Evolutionary conservation across 768 basidiomycete genomes (phyloP).

Genomic region (Hygrocybe coccinea): DNA sequence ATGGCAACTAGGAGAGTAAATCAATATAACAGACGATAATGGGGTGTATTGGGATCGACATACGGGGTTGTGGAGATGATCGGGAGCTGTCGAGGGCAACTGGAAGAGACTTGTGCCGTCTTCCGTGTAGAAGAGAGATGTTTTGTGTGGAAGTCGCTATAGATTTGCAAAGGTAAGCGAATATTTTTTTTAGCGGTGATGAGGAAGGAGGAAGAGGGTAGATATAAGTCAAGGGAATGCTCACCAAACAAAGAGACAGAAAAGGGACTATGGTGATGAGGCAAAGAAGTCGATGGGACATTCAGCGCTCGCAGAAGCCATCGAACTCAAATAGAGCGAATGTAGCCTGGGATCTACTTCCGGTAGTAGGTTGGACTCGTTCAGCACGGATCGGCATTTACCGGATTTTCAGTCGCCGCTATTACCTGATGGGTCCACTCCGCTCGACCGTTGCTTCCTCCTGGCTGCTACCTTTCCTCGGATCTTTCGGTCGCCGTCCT

Average conservation of each 20-base stretch:
- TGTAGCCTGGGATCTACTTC: background rate
- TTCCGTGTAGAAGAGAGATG: too few relatives aligned
- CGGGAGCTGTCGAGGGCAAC: background rate
- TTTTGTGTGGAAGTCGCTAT: too few relatives aligned
- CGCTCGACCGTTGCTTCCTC: background rate
- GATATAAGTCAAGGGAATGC: slow-evolving; percentile 19
- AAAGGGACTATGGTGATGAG: slow-evolving; percentile 20
- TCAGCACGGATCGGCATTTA: background rate
- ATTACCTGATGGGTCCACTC: slow-evolving; percentile 6
- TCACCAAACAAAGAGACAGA: slow-evolving; percentile 26
- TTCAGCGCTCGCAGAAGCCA: slow-evolving; percentile 13
- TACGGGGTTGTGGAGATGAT: slow-evolving; percentile 26
- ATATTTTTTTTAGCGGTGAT: background rate
- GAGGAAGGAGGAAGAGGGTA: slow-evolving; percentile 15
- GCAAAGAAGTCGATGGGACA: slow-evolving; percentile 14
- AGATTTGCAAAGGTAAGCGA: too few relatives aligned
- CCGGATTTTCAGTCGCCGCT: slow-evolving; percentile 3
- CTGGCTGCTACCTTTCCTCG: slow-evolving; percentile 12
- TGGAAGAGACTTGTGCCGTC: background rate
- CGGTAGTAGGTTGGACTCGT: background rate
- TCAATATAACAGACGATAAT: slow-evolving; percentile 36
- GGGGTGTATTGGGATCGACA: slow-evolving; percentile 27
- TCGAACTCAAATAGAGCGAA: slow-evolving; percentile 1
- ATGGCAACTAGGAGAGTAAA: slow-evolving; percentile 25
- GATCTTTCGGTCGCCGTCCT: slow-evolving; percentile 21